Base-by-base conservation (phyloP, 345 rosid genomes). In the Nephelium lappaceum region DNA sequence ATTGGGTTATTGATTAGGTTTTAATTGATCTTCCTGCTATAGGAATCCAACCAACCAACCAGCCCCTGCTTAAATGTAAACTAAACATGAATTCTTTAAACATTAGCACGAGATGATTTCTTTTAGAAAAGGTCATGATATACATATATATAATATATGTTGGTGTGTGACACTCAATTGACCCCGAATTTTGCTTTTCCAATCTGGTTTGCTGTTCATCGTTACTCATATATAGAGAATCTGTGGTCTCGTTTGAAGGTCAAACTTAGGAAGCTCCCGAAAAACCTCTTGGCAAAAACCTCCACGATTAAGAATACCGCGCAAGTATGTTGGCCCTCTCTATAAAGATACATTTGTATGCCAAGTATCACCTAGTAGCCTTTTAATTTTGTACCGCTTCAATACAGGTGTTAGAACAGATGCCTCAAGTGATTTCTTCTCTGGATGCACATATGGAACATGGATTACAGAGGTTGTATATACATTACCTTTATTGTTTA, bases 401-500 rank as follows among this genome's bases (percentile, higher is more conserved):
- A 69, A 76, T 63, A 64, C 76, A 95, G 98, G 88, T 90, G 10
- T 83, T 95, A 81, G 90, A 86, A 74, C 97, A 90, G 84, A 89
- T 95, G 91, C 98, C 98, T 78, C 87, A 66, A 61, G 95, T 87
- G 81, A 85, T 95, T 78, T 89, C 96, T 49, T 80, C 93, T 66
- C 75, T 95, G 55, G 98, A 95, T 85, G 98, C 95, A 15, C 91
- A 93, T 74, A 83, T 91, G 84, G 98, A 95, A 84, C 81, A 75
- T 57, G 93, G 95, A 81, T 82, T 92, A 67, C 87, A 85, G 51
- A 93, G 97, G 97, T 93, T 71, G 21, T 60, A 21, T 65, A 55
- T 23, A 12, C 49, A 10, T 43, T 55, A 53, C 63, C 42, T 68
- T 61, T 14, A 25, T 53, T 11, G 23, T 57, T 73, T 27, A 24